phyloP scores from a whole-genome alignment of 2,329 filamentous ascomycete species.

The Aspergillus puulaauensis region DNA sequence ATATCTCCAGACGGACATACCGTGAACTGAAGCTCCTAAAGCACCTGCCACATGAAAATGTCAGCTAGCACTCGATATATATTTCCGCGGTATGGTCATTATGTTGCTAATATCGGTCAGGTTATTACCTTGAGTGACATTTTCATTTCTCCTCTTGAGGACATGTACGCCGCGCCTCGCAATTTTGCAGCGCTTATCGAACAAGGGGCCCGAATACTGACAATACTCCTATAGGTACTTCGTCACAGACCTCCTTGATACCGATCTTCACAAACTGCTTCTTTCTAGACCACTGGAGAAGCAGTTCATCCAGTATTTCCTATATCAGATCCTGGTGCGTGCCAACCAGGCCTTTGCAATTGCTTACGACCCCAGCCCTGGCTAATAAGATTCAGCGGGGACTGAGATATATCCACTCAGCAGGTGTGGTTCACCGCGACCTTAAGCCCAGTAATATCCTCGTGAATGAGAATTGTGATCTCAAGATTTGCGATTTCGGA shows the following conservation, averaged over 20 bases:
- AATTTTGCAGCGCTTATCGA: not conserved
- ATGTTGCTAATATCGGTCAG: slow-evolving; percentile 46
- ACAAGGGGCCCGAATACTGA: not conserved
- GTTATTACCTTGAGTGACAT: slow-evolving; percentile 98
- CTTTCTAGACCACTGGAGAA: slow-evolving; percentile 96
- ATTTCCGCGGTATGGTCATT: not conserved
- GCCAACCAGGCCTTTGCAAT: not conserved
- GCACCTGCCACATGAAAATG: slow-evolving; percentile 95
- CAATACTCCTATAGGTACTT: slow-evolving; percentile 68
- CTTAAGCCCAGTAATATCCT: slow-evolving; percentile 98
- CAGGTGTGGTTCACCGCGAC: slow-evolving; percentile 95
- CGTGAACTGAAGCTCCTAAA: slow-evolving; percentile 96
- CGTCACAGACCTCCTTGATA: slow-evolving; percentile 95
- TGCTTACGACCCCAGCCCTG: not conserved
- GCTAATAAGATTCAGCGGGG: slow-evolving; percentile 65
- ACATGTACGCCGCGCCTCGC: slow-evolving; percentile 68
- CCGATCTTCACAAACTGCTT: slow-evolving; percentile 90
- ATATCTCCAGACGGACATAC: slow-evolving; percentile 95
- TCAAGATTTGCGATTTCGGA: slow-evolving; percentile 99
- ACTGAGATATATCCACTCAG: slow-evolving; percentile 98
- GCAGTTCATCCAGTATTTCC: slow-evolving; percentile 99
- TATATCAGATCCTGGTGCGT: slow-evolving; percentile 95
- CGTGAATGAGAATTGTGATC: slow-evolving; percentile 98
- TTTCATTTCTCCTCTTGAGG: slow-evolving; percentile 97
- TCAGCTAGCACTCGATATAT: slow-evolving; percentile 44